Evolutionary conservation across 208 protist genomes (phyloP), one percentile per base, ranked within the genome.

Genomic region (Angomonas desouzai): DNA sequence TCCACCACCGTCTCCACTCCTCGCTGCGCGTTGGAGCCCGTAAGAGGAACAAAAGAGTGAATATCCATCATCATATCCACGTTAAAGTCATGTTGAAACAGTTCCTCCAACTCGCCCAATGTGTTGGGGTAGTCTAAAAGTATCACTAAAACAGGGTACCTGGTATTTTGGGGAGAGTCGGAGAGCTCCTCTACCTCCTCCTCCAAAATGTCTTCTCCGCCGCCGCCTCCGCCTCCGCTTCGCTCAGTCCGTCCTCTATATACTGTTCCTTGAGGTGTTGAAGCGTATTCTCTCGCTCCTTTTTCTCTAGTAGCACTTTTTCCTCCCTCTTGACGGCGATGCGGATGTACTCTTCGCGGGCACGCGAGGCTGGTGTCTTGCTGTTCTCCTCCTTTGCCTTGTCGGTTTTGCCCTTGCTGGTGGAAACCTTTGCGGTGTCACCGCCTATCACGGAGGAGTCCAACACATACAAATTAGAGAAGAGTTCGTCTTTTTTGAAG

Each of bases 211-310:
- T 84, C 79, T 74, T 81, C 25, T 63, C 32, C 7, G 81, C 85
- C 4, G 76, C 77, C 27, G 30, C 58, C 2, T 57, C 57, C 0
- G 89, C 89, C 11, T 89, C 80, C 7, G 62, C 85, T 0, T 72
- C 69, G 1, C 47, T 55, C 25, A 94, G 68, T 0, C 85, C 89
- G 22, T 94, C 89, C 65, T 94, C 89, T 48, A 86, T 33, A 69
- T 87, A 92, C 48, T 89, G 72, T 28, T 47, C 64, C 25, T 74
- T 62, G 11, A 90, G 56, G 0, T 61, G 58, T 1, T 71, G 27
- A 3, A 86, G 55, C 29, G 68, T 68, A 10, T 66, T 68, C 33
- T 55, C 66, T 6, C 58, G 66, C 16, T 77, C 82, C 51, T 53
- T 53, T 16, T 48, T 58, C 11, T 64, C 71, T 7, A 64, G 70